phyloP scores from a whole-genome alignment of 176 grass and related monocot species.

The Paspalum vaginatum region DNA sequence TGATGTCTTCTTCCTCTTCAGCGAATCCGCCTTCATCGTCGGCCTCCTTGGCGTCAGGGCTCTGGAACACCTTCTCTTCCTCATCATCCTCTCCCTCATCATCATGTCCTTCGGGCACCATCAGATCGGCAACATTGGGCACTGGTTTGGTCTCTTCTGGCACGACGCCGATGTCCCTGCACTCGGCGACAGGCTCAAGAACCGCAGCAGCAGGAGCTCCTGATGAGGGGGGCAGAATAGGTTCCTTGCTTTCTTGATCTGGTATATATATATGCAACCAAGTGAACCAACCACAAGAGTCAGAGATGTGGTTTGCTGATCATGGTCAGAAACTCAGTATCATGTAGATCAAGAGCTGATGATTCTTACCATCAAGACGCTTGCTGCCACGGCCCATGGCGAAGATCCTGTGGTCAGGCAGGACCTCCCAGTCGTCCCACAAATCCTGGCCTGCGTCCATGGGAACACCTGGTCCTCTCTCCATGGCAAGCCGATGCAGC shows the following conservation, averaged over 20 bases:
- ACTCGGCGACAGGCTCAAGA: slow-evolving; percentile 23
- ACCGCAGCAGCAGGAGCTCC: background rate
- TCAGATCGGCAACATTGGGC: background rate
- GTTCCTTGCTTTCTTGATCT: slow-evolving; percentile 21
- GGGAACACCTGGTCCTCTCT: slow-evolving; percentile 8
- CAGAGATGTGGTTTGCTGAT: slow-evolving; percentile 27
- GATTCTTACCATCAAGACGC: slow-evolving; percentile 27
- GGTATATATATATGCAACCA: background rate
- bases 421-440: slow-evolving; percentile 98
- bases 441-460: slow-evolving; percentile 46
- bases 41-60: background rate
- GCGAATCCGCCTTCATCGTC: no score
- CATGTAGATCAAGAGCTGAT: background rate
- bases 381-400: slow-evolving; percentile 27
- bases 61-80: slow-evolving; percentile 32
- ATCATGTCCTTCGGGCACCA: slow-evolving; percentile 19
- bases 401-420: slow-evolving; percentile 55
- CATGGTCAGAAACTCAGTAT: background rate
- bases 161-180: slow-evolving; percentile 69
- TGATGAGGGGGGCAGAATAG: background rate
- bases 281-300: background rate
- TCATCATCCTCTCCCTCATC: no score
- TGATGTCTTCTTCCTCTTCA: slow-evolving; percentile 11
- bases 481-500: slow-evolving; percentile 36
- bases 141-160: slow-evolving; percentile 9